Percentiles rank a stretch among this genome's conserved stretches.
Evolutionary conservation across 1,284 basidiomycete species (phyloP).

Genomic region (Ceratobasidium sp.): DNA sequence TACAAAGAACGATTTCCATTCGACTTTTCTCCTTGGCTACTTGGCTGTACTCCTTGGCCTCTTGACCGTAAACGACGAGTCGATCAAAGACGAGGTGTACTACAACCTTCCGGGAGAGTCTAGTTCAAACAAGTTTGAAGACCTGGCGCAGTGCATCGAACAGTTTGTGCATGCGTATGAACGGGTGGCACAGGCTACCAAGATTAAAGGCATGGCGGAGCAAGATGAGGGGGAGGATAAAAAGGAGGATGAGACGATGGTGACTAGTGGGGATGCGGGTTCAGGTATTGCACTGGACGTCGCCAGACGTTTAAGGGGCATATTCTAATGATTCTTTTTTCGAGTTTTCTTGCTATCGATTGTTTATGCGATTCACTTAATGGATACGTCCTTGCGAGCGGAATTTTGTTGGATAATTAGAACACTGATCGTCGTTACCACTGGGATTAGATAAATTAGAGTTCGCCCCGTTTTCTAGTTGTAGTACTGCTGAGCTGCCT

Average conservation of each 20-base stretch:
- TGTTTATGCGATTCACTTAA: slow-evolving; percentile 19
- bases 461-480: too few relatives aligned
- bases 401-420: neutral
- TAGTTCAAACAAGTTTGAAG: slow-evolving; percentile 36
- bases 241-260: neutral
- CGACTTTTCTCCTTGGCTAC: slow-evolving; percentile 32
- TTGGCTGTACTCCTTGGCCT: slow-evolving; percentile 28
- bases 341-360: slow-evolving; percentile 27
- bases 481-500: too few relatives aligned
- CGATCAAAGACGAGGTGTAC: slow-evolving; percentile 31
- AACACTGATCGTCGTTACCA: neutral
- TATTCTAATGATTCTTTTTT: slow-evolving; percentile 16
- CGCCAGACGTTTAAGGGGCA: slow-evolving; percentile 30
- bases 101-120: slow-evolving; percentile 9
- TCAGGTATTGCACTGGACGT: slow-evolving; percentile 27
- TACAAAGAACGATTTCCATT: slow-evolving; percentile 32
- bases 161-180: slow-evolving; percentile 41
- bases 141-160: slow-evolving; percentile 36
- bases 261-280: slow-evolving; percentile 21
- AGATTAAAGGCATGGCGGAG: neutral
- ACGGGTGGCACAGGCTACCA: slow-evolving; percentile 27
- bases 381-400: neutral
- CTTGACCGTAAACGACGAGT: slow-evolving; percentile 29
- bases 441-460: too few relatives aligned
- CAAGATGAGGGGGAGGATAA: slow-evolving; percentile 6